Conservation (phyloP, 2,329 filamentous ascomycete genomes). For the Colletotrichum gloeosporioides region DNA sequence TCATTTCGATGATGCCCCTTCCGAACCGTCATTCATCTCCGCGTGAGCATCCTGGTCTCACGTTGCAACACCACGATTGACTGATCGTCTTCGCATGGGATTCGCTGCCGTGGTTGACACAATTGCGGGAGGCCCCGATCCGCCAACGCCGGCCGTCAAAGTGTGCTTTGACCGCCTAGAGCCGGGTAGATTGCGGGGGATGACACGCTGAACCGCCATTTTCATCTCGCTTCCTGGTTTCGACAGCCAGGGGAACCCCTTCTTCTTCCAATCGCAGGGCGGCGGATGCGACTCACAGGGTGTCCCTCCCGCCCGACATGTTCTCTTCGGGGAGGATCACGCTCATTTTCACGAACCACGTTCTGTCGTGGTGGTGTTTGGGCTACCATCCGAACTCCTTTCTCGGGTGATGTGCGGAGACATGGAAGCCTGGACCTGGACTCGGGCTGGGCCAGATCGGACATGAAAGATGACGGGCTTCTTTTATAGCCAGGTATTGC, state of each 20-base stretch:
- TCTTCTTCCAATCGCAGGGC: neutral
- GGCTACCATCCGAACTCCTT: neutral
- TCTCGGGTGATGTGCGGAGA: neutral
- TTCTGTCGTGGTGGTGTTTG: neutral
- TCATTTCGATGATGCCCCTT: neutral
- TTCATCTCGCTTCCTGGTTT: conserved; percentile 11
- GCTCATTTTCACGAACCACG: neutral
- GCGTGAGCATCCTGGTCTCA: neutral
- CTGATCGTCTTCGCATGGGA: neutral
- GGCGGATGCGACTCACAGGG: neutral
- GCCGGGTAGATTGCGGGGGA: neutral
- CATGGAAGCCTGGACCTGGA: neutral
- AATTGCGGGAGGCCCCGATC: conserved; percentile 3
- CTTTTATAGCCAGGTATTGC: conserved; percentile 14
- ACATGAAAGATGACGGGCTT: neutral
- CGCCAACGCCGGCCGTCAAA: neutral
- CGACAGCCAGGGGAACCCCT: conserved; percentile 9
- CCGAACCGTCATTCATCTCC: neutral
- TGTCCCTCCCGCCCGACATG: neutral
- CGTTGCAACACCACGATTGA: neutral
- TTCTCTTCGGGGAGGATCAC: neutral
- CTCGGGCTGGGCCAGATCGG: neutral
- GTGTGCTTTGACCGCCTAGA: conserved; percentile 4
- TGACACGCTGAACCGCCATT: neutral
- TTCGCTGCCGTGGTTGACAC: neutral